Evolutionary conservation across 2,329 filamentous ascomycete genomes (phyloP).

Genomic region (Dactylellina parvicollis): DNA sequence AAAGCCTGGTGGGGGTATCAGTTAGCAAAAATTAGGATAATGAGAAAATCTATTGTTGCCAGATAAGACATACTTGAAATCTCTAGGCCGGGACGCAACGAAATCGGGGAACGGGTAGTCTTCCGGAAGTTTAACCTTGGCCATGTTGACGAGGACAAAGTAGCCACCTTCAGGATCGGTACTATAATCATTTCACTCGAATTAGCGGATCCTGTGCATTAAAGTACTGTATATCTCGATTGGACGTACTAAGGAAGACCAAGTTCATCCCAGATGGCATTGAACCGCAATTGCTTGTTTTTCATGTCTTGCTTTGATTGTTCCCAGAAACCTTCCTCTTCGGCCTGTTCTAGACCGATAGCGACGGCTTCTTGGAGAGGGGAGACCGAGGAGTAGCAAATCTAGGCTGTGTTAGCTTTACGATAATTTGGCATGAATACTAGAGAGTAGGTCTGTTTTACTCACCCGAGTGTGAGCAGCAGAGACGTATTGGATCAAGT

Average conservation of each 20-base stretch:
- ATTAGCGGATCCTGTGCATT: not conserved
- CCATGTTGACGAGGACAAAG: conserved; percentile 94
- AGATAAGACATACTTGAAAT: conserved; percentile 74
- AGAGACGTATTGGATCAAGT: conserved; percentile 89
- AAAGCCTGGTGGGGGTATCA: conserved; percentile 64
- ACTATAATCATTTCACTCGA: conserved; percentile 65
- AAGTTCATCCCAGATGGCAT: conserved; percentile 79
- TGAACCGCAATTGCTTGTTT: conserved; percentile 86
- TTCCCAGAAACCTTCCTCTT: conserved; percentile 86
- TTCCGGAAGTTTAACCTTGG: conserved; percentile 82
- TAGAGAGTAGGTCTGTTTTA: not conserved
- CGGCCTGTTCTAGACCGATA: conserved; percentile 91
- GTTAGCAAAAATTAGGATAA: not conserved
- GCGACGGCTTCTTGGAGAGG: conserved; percentile 94
- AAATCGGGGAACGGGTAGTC: conserved; percentile 90
- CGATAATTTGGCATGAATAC: not conserved
- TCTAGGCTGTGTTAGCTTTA: conserved; percentile 62
- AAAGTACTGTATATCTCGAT: not conserved
- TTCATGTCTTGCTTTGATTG: conserved; percentile 86
- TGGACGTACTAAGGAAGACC: conserved; percentile 68
- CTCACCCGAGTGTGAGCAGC: conserved; percentile 81
- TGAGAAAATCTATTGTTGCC: not conserved
- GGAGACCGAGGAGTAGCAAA: conserved; percentile 93
- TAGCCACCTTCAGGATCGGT: conserved; percentile 96
- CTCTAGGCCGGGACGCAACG: conserved; percentile 83